Base-by-base conservation (phyloP, 169 alveolate species). In the Plasmodium inui region DNA sequence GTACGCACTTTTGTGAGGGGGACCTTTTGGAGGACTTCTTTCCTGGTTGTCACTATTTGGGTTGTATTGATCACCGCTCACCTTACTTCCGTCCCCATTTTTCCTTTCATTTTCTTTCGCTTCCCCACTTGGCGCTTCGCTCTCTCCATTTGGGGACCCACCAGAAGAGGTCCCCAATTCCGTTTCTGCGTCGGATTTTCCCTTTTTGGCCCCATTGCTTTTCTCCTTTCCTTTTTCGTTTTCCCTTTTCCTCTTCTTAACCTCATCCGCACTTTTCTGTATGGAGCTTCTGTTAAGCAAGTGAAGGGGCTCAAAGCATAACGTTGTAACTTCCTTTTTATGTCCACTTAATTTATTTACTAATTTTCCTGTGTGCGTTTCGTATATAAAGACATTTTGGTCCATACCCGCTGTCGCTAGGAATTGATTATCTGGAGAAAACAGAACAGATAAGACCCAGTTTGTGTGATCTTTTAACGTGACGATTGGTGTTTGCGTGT, bases 361-460 rank as follows among this genome's bases (percentile, higher is more conserved):
- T 41, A 89, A 80, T 78, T 92, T 93, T 19, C 97, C 83, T 5
- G 92, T 95, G 72, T 78, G 91, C 3, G 98, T 96, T 83, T 97
- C 97, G 98, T 98, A 98, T 39, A 98, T 93, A 41, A 97, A 94
- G 72, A 98, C 96, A 71, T 85, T 79, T 14, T 97, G 97, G 78
- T 98, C 99, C 98, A 98, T 98, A 53, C 99, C 99, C 46, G 99
- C 99, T 6, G 99, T 97, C 0, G 99, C 98, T 22, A 98, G 83
- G 53, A 96, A 89, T 67, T 96, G 82, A 34, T 99, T 96, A 92
- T 98, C 99, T n/a, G 99, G 99, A 5, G 99, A 97, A 98, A 98
- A 98, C 22, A 96, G 67, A n/a, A 98, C 96, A 76, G 97, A 92
- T 88, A 98, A 79, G 22, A 98, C 99, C 99, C 99, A 98, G 92